These are phyloP conservation scores for Mollisia scopiformis DNA, from an alignment of 2,329 filamentous ascomycete genomes.

Conservation along the genomic window DNA sequence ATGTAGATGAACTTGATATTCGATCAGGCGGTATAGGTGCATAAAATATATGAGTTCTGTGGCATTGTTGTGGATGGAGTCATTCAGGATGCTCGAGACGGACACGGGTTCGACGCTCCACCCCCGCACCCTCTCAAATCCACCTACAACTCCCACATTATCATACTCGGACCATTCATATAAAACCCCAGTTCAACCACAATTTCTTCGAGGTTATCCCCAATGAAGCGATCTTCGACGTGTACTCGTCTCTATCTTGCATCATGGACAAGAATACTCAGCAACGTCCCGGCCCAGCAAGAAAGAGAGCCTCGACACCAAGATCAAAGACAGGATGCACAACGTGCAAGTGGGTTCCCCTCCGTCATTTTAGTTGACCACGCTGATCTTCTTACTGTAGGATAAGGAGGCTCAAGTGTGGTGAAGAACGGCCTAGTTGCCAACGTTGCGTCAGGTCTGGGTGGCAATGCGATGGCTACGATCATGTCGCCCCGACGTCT, in stretches of 20 bases:
- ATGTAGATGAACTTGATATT: background rate
- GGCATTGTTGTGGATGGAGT: background rate
- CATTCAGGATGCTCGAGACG: background rate
- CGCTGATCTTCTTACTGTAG: conserved; percentile 6
- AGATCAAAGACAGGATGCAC: conserved; percentile 55
- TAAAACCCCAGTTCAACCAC: background rate
- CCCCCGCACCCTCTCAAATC: too few relatives aligned
- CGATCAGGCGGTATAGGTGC: conserved; percentile 6
- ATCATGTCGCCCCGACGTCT: conserved; percentile 6
- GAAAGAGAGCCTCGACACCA: conserved; percentile 24
- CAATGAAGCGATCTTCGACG: background rate
- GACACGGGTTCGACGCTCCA: too few relatives aligned
- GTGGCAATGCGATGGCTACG: conserved; percentile 35
- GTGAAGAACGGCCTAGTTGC: conserved; percentile 32
- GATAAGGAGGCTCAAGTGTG: conserved; percentile 35
- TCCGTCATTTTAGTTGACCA: conserved; percentile 31
- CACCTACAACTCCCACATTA: background rate
- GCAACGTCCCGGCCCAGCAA: background rate
- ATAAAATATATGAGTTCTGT: background rate
- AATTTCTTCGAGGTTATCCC: background rate
- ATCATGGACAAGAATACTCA: background rate
- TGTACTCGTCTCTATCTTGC: background rate
- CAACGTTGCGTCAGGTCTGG: conserved; percentile 31
- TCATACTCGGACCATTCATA: background rate
- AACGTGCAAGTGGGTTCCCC: conserved; percentile 64